A percentile compares a stretch with the other conserved stretches of the same genome.
phyloP scores from a whole-genome alignment of 2,329 filamentous ascomycete genomes.

The Colletotrichum tofieldiae region DNA sequence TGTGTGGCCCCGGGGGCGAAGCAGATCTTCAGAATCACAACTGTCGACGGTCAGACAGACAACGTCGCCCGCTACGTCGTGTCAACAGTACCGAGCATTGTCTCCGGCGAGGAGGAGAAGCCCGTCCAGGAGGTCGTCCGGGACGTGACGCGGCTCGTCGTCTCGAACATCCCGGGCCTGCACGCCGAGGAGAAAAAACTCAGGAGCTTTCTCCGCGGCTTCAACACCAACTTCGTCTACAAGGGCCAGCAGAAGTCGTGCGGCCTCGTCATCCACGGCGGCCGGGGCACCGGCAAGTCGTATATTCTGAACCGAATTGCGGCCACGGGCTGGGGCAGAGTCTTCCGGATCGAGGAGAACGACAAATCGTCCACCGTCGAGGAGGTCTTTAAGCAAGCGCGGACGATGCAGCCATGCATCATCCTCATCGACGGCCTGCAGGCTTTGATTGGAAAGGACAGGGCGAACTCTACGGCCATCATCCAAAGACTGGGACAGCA shows the following conservation, averaged over 20 bases:
- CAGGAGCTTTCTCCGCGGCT: slow-evolving; percentile 76
- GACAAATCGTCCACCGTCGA: slow-evolving; percentile 74
- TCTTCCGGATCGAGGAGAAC: slow-evolving; percentile 72
- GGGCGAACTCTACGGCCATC: slow-evolving; percentile 65
- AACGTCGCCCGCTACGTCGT: slow-evolving; percentile 62
- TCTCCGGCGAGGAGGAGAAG: slow-evolving; percentile 22
- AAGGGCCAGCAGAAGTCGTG: slow-evolving; percentile 58
- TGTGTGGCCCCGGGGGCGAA: slow-evolving; percentile 69
- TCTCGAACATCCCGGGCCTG: slow-evolving; percentile 78
- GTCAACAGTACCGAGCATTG: slow-evolving; percentile 48
- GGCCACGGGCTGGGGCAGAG: slow-evolving; percentile 78
- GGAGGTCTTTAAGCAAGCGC: slow-evolving; percentile 79
- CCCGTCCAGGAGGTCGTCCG: slow-evolving; percentile 37
- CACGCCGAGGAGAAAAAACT: slow-evolving; percentile 74
- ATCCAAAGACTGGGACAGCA: slow-evolving; percentile 68
- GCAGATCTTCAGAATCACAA: slow-evolving; percentile 71
- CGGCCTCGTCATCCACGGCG: slow-evolving; percentile 83
- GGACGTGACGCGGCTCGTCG: slow-evolving; percentile 53
- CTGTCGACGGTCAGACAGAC: slow-evolving; percentile 68
- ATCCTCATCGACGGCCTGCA: slow-evolving; percentile 86
- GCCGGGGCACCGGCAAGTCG: slow-evolving; percentile 88
- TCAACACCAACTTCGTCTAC: slow-evolving; percentile 58
- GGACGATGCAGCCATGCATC: slow-evolving; percentile 79
- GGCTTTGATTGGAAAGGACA: slow-evolving; percentile 75
- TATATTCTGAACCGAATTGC: slow-evolving; percentile 79